A percentile compares a stretch with the other conserved stretches of the same genome.
These are phyloP conservation scores for Backusella westeae DNA, from an alignment of 192 early-diverging fungal genomes.

Conservation along the genomic window DNA sequence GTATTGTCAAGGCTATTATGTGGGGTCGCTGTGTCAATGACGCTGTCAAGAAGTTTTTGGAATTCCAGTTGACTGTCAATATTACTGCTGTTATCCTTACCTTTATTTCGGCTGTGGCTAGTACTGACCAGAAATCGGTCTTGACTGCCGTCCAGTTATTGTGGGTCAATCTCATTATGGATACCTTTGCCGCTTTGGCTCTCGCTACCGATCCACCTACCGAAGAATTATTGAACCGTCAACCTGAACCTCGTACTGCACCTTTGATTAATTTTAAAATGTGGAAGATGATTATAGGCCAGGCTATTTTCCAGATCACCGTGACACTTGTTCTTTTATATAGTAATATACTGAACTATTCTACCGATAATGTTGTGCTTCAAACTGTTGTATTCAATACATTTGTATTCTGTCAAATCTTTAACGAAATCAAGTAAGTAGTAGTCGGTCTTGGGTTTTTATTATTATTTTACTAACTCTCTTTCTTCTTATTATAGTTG, in stretches of 20 bases:
- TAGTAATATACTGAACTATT: slow-evolving; percentile 56
- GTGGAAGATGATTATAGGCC: slow-evolving; percentile 95
- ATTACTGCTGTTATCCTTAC: slow-evolving; percentile 83
- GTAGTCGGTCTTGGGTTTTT: too few species aligned
- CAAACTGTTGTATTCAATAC: slow-evolving; percentile 89
- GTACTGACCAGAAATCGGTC: slow-evolving; percentile 66
- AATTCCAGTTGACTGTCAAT: slow-evolving; percentile 99
- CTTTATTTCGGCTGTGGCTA: slow-evolving; percentile 70
- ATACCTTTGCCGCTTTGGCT: slow-evolving; percentile 95
- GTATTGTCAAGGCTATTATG: slow-evolving; percentile 93
- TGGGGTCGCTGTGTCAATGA: slow-evolving; percentile 98
- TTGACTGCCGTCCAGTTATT: slow-evolving; percentile 94
- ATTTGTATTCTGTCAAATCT: slow-evolving; percentile 88
- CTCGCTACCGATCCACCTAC: slow-evolving; percentile 94
- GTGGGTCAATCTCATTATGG: slow-evolving; percentile 99
- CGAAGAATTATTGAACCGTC: slow-evolving; percentile 73
- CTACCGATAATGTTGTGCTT: slow-evolving; percentile 31
- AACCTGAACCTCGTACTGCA: slow-evolving; percentile 77
- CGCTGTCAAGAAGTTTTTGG: slow-evolving; percentile 95
- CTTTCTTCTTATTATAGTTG: slow-evolving; percentile 42
- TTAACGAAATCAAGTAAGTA: slow-evolving; percentile 80
- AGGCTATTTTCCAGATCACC: slow-evolving; percentile 86
- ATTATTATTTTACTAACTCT: slow-evolving; percentile 6
- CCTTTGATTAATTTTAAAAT: slow-evolving; percentile 85
- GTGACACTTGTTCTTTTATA: slow-evolving; percentile 75